Percentiles rank a stretch among this genome's conserved stretches.
These are phyloP conservation scores for Agrocybe pediades DNA, from an alignment of 768 basidiomycete species.

Conservation along the genomic window DNA sequence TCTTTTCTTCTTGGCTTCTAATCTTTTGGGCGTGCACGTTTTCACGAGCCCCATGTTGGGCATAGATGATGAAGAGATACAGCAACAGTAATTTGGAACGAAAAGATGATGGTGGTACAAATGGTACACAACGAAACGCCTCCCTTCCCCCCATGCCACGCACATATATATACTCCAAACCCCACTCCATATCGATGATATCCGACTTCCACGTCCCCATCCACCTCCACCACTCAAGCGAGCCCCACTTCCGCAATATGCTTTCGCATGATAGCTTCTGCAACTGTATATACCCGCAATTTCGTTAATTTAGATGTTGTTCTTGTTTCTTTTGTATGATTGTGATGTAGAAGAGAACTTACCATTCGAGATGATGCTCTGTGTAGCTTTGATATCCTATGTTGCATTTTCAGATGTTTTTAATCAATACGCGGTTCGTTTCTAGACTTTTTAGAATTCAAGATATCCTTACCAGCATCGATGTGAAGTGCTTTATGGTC, in stretches of 20 bases:
- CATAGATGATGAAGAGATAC: not conserved
- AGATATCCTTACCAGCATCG: conserved; percentile 56
- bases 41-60: not conserved
- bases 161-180: conserved; percentile 11
- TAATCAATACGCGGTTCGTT: not conserved
- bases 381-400: conserved; percentile 69
- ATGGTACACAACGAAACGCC: no score
- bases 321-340: not conserved
- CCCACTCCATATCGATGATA: not conserved
- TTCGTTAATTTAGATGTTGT: not conserved
- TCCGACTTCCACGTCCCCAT: not conserved
- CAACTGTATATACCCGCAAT: conserved; percentile 40
- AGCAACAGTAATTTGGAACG: no score
- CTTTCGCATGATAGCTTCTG: conserved; percentile 67
- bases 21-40: not conserved
- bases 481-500: conserved; percentile 59
- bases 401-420: conserved; percentile 3
- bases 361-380: conserved; percentile 66
- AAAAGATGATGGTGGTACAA: no score
- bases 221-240: conserved; percentile 20
- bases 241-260: conserved; percentile 60
- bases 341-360: conserved; percentile 16
- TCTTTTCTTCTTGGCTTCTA: not conserved
- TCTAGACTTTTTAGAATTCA: not conserved
- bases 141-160: no score